Percentiles rank a stretch among this genome's conserved stretches.
phyloP scores from a whole-genome alignment of 495 filamentous ascomycete species.

The Penicillium steckii region DNA sequence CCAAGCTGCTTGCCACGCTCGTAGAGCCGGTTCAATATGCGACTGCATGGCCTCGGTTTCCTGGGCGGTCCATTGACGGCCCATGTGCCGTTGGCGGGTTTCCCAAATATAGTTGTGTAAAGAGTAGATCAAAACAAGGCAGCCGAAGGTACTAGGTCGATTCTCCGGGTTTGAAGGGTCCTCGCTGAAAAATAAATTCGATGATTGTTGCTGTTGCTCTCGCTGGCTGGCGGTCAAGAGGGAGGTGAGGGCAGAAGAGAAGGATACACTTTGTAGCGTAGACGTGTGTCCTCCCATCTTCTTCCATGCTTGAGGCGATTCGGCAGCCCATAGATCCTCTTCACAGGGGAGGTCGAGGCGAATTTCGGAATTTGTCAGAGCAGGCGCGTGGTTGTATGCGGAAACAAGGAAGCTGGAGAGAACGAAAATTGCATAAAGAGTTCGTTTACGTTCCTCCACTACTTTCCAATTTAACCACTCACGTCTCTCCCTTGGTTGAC shows the following conservation, averaged over 20 bases:
- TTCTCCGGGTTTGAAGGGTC: slow-evolving; percentile 61
- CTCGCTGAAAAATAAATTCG: slow-evolving; percentile 46
- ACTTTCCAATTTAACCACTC: slow-evolving; percentile 90
- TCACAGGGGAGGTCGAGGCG: slow-evolving; percentile 88
- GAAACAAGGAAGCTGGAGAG: slow-evolving; percentile 88
- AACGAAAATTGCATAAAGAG: slow-evolving; percentile 87
- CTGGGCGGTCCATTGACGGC: slow-evolving; percentile 83
- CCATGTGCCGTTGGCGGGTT: slow-evolving; percentile 86
- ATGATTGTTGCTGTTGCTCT: slow-evolving; percentile 52
- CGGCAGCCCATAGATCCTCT: slow-evolving; percentile 87
- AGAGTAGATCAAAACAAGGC: slow-evolving; percentile 89
- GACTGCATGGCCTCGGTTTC: slow-evolving; percentile 96
- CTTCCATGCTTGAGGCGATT: slow-evolving; percentile 74
- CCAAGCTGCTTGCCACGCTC: slow-evolving; percentile 96
- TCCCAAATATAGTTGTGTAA: slow-evolving; percentile 99
- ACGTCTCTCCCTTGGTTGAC: slow-evolving; percentile 65
- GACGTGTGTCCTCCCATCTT: slow-evolving; percentile 67
- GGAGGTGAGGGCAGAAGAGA: slow-evolving; percentile 74
- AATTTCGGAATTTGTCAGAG: slow-evolving; percentile 93
- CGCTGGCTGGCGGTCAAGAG: slow-evolving; percentile 80
- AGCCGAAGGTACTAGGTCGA: slow-evolving; percentile 91
- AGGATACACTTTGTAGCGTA: slow-evolving; percentile 63
- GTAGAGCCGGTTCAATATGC: slow-evolving; percentile 90
- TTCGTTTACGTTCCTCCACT: slow-evolving; percentile 89
- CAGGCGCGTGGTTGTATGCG: slow-evolving; percentile 88